Percentiles rank a stretch among this genome's conserved stretches.
phyloP scores from a whole-genome alignment of 1,139 yeast species.

The Yamadazyma conglobata region DNA sequence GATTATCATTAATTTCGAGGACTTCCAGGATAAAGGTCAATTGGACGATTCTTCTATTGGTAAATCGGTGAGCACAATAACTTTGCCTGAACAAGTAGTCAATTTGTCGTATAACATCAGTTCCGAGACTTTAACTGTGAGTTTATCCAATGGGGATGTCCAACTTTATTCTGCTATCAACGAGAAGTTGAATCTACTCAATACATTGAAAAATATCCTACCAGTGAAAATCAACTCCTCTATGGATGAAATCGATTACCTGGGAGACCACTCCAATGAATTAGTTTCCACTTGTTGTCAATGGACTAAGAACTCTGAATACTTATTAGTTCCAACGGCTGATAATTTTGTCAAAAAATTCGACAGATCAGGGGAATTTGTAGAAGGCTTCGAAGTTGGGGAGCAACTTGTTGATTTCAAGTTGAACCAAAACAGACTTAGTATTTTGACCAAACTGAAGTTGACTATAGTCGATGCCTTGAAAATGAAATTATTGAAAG shows the following conservation, averaged over 20 bases:
- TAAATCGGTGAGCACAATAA: slow-evolving; percentile 17
- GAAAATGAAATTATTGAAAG: slow-evolving; percentile 1
- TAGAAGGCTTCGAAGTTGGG: slow-evolving; percentile 7
- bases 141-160: slow-evolving; percentile 66
- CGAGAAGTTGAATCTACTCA: slow-evolving; percentile 33
- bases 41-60: slow-evolving; percentile 10
- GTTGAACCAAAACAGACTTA: slow-evolving; percentile 9
- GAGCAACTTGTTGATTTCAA: slow-evolving; percentile 14
- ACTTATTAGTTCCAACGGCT: slow-evolving; percentile 43
- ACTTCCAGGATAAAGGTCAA: no score
- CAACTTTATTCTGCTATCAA: slow-evolving; percentile 59
- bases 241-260: slow-evolving; percentile 34
- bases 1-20: slow-evolving; percentile 46
- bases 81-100: slow-evolving; percentile 53
- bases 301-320: slow-evolving; percentile 51
- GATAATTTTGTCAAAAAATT: slow-evolving; percentile 31
- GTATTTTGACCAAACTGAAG: slow-evolving; percentile 12
- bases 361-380: slow-evolving; percentile 30
- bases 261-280: slow-evolving; percentile 39
- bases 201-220: slow-evolving; percentile 42
- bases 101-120: slow-evolving; percentile 59
- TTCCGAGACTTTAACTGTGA: slow-evolving; percentile 52
- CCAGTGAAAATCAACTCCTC: slow-evolving; percentile 34
- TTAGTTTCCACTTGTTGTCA: slow-evolving; percentile 28
- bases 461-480: not conserved